phyloP scores from a whole-genome alignment of 805 yeast species.

The Candida endomychidarum region DNA sequence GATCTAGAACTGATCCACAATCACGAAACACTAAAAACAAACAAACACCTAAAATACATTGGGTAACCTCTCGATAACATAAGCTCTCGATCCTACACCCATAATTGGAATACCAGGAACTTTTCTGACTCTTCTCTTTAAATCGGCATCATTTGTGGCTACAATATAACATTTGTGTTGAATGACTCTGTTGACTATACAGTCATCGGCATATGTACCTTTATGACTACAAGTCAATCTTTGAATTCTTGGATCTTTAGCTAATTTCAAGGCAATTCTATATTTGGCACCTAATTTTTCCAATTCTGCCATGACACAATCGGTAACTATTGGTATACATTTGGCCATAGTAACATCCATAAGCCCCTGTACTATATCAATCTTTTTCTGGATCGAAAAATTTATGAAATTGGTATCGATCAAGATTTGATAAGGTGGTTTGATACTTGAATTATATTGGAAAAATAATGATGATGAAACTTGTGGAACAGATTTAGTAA shows the following conservation, averaged over 20 bases:
- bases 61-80: slow-evolving; percentile 92
- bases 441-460: slow-evolving; percentile 89
- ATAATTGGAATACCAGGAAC: slow-evolving; percentile 96
- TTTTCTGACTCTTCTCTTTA: slow-evolving; percentile 90
- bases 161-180: slow-evolving; percentile 97
- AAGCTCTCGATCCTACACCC: slow-evolving; percentile 94
- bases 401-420: slow-evolving; percentile 97
- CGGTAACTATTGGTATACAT: slow-evolving; percentile 93
- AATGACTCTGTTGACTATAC: slow-evolving; percentile 86
- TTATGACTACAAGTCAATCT: slow-evolving; percentile 87
- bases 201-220: slow-evolving; percentile 98
- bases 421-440: slow-evolving; percentile 96
- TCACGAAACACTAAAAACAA: no score
- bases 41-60: slow-evolving; percentile 63
- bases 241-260: slow-evolving; percentile 89
- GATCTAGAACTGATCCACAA: no score
- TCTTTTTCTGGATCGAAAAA: slow-evolving; percentile 92
- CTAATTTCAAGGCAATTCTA: slow-evolving; percentile 87
- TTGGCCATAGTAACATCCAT: slow-evolving; percentile 95
- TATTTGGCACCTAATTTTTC: slow-evolving; percentile 95
- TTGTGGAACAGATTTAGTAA: slow-evolving; percentile 63
- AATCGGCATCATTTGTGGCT: slow-evolving; percentile 96
- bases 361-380: slow-evolving; percentile 93
- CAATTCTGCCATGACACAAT: slow-evolving; percentile 97
- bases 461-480: slow-evolving; percentile 94